Conservation (phyloP, 306 rosid genomes). For the Hylodesmum podocarpum region DNA sequence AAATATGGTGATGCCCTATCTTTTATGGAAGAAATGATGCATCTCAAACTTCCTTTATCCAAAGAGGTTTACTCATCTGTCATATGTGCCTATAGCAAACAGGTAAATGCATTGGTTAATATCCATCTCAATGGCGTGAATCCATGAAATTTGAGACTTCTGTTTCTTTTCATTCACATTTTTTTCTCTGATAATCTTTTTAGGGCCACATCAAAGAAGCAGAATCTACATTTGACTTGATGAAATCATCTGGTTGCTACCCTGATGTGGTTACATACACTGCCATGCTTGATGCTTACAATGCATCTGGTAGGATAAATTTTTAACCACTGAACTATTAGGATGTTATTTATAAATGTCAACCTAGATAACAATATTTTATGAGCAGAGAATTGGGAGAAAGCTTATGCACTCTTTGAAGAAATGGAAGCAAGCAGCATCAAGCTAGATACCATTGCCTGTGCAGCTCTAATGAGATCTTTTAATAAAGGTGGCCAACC, state of each 20-base stretch:
- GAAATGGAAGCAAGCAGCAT: conserved; percentile 73
- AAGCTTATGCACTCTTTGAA: conserved; percentile 60
- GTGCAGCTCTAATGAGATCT: conserved; percentile 86
- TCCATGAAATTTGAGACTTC: conserved; percentile 15
- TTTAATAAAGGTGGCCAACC: conserved; percentile 85
- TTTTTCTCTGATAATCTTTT: conserved; percentile 29
- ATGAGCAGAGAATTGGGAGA: conserved; percentile 79
- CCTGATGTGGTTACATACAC: conserved; percentile 85
- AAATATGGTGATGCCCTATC: conserved; percentile 66
- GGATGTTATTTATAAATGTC: conserved; percentile 4
- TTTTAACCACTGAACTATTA: conserved; percentile 25
- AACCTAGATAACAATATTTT: conserved; percentile 25
- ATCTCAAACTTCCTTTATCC: conserved; percentile 63
- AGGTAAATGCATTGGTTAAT: conserved; percentile 49
- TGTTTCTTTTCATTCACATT: conserved; percentile 14
- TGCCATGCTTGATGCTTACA: conserved; percentile 80
- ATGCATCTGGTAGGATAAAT: conserved; percentile 55
- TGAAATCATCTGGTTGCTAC: conserved; percentile 62
- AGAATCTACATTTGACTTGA: conserved; percentile 68
- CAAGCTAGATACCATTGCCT: conserved; percentile 73
- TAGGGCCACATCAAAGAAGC: conserved; percentile 74
- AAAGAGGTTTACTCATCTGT: conserved; percentile 77
- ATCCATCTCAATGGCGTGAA: conserved; percentile 18
- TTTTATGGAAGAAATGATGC: conserved; percentile 68
- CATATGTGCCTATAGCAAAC: conserved; percentile 82